Conservation (phyloP, 2,329 filamentous ascomycete genomes). For the Dichotomopilus funicola region DNA sequence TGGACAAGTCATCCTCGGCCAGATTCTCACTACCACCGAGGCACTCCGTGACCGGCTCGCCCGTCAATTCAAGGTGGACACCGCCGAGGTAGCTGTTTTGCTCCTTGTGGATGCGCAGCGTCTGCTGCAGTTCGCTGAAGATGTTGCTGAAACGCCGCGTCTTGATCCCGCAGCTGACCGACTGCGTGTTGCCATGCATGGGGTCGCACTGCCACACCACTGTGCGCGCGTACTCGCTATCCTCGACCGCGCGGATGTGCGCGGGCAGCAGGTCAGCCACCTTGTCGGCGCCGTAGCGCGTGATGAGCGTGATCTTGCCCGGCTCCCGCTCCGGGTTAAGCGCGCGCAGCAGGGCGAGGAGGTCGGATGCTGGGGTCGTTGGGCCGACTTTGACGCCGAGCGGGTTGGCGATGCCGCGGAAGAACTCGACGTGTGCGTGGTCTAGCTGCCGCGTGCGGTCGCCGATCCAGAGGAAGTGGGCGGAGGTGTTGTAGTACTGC, state of each 20-base stretch:
- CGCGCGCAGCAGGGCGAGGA: conserved; percentile 71
- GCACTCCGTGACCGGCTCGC: conserved; percentile 94
- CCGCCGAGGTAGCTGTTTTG: conserved; percentile 84
- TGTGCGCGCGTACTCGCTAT: conserved; percentile 56
- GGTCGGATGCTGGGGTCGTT: conserved; percentile 67
- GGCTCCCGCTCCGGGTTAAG: conserved; percentile 78
- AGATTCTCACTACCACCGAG: conserved; percentile 83
- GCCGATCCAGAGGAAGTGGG: conserved; percentile 97
- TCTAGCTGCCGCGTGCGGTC: conserved; percentile 92
- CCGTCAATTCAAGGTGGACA: conserved; percentile 90
- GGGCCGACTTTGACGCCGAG: conserved; percentile 96
- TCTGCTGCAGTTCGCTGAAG: conserved; percentile 76
- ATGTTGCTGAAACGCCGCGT: conserved; percentile 89
- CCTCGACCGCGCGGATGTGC: conserved; percentile 85
- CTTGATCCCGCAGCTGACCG: conserved; percentile 71
- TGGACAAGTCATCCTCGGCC: conserved; percentile 77
- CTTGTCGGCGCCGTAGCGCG: conserved; percentile 78
- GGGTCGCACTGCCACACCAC: conserved; percentile 99
- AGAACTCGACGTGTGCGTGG: conserved; percentile 93
- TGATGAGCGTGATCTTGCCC: conserved; percentile 94
- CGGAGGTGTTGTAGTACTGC: conserved; percentile 87
- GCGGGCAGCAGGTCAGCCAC: conserved; percentile 69
- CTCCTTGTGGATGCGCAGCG: conserved; percentile 76
- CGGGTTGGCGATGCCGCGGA: conserved; percentile 91
- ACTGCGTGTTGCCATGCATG: conserved; percentile 82